phyloP scores from a whole-genome alignment of 2,329 filamentous ascomycete species.

The Juglanconis sp. region DNA sequence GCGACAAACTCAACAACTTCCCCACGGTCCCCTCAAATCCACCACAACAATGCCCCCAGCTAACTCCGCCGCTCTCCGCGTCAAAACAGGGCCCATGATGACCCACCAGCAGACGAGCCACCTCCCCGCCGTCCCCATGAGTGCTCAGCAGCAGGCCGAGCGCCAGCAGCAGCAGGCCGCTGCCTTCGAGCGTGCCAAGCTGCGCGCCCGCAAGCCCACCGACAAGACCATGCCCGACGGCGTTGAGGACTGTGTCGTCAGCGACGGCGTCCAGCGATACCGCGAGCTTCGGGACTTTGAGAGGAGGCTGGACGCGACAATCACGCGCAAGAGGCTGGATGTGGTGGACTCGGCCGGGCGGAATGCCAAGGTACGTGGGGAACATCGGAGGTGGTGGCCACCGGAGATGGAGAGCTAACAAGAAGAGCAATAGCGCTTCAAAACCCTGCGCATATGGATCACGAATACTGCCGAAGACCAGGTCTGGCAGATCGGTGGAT shows the following conservation, averaged over 20 bases:
- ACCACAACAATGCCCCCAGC: slow-evolving; percentile 3
- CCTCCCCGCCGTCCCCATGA: slow-evolving; percentile 41
- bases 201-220: slow-evolving; percentile 83
- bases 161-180: slow-evolving; percentile 46
- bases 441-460: slow-evolving; percentile 88
- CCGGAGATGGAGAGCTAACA: not conserved
- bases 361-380: slow-evolving; percentile 59
- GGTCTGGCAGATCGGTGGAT: slow-evolving; percentile 75
- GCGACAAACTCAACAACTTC: not conserved
- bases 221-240: slow-evolving; percentile 94
- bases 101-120: slow-evolving; percentile 34
- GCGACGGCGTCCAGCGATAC: slow-evolving; percentile 79
- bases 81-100: slow-evolving; percentile 51
- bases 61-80: slow-evolving; percentile 8
- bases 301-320: slow-evolving; percentile 82
- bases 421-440: slow-evolving; percentile 56
- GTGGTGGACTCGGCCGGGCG: slow-evolving; percentile 77
- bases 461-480: slow-evolving; percentile 94
- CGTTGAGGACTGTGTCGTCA: slow-evolving; percentile 76
- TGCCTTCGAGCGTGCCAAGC: slow-evolving; percentile 67
- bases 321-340: slow-evolving; percentile 91
- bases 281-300: slow-evolving; percentile 81
- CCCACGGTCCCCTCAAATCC: not conserved
- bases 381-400: not conserved
- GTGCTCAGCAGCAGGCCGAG: slow-evolving; percentile 51